Evolutionary conservation across 192 early-diverging fungal species (phyloP), one percentile per base, ranked within the genome.

Genomic region (Gonapodya sp.): DNA sequence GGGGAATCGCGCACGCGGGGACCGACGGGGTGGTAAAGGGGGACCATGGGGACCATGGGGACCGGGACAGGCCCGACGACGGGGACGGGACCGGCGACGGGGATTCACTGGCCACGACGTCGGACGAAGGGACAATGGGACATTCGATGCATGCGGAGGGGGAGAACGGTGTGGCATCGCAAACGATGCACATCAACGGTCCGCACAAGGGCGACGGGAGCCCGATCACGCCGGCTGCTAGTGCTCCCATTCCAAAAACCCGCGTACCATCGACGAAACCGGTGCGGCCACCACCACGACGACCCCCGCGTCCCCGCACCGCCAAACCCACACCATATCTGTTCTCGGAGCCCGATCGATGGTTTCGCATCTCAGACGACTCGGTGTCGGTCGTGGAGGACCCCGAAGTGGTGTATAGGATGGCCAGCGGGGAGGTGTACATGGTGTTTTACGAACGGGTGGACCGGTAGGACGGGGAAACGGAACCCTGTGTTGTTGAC

Each of bases 341-440:
- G 46, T 24, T 64, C 46, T 35, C 35, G 18, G 35, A 78, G 36
- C 32, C 8, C 46, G 46, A 64, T 64, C 46, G 81, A 34, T 94
- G 93, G 93, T 93, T 91, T 84, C 82, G 91, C 72, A 87, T 93
- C 34, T 93, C 92, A 0, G 93, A 94, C 81, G 84, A 84, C 30
- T 79, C 83, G 0, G 86, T 87, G 0, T 84, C 86, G 35, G 30
- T 73, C 2, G 83, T 87, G 0, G 82, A 87, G 8, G 75, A 77
- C 34, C 18, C 18, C 18, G 34, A 33, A 33, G 75, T 31, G 31
- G 75, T 77, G 30, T 77, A 77, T 33, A 33, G 75, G 31, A 77
- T 77, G 75, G 2, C 34, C 18, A 32, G 30, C 8, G 75, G 75
- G 8, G 30, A 77, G 75, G 75, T 34, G 75, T 77, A 77, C 75